These are phyloP conservation scores for Tetraselmis chui DNA, from an alignment of 139 green algal genomes.

Conservation along the genomic window DNA sequence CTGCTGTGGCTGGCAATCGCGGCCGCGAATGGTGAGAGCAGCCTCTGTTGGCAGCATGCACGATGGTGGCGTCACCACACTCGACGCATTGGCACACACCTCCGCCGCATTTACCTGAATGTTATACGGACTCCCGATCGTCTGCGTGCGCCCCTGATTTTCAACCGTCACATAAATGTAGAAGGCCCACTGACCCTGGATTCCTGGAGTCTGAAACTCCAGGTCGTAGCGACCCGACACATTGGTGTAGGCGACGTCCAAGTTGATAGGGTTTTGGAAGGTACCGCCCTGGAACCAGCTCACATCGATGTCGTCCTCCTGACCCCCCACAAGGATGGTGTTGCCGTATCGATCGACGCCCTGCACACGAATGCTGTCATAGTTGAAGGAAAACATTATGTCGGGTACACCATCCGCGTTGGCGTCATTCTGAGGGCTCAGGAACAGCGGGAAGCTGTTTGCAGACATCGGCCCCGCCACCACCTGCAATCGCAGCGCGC, in stretches of 20 bases:
- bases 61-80: not conserved
- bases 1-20: not conserved
- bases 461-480: not conserved
- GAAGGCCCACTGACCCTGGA: not conserved
- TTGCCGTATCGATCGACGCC: not conserved
- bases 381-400: not conserved
- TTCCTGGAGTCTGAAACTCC: not conserved
- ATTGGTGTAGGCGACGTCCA: not conserved
- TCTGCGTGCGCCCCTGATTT: not conserved
- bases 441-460: not conserved
- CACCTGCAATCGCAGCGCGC: not conserved
- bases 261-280: not conserved
- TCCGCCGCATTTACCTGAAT: not conserved
- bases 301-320: not conserved
- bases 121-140: not conserved
- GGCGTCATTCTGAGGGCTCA: not conserved
- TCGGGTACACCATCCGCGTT: not conserved
- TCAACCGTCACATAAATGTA: not conserved
- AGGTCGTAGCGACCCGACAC: not conserved
- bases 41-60: not conserved
- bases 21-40: not conserved
- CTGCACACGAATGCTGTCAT: not conserved
- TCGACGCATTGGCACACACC: not conserved
- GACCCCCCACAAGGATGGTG: not conserved
- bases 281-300: not conserved